Evolutionary conservation across 2,329 filamentous ascomycete genomes (phyloP), one percentile per base, ranked within the genome.

Genomic region (Xylaria sp.): DNA sequence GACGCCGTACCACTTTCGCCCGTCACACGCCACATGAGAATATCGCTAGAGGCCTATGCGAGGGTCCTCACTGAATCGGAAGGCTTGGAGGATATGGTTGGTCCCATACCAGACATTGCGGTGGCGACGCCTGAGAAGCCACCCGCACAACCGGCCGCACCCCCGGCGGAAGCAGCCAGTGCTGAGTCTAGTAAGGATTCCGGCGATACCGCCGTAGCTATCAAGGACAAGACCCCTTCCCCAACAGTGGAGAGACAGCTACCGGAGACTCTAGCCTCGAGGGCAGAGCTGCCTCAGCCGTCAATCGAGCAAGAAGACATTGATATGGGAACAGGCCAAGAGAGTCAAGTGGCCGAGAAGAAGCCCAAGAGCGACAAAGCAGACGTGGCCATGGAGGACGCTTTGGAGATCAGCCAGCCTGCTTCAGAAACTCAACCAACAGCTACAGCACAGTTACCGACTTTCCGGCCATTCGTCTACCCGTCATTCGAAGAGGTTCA

Each of bases 21-120:
- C 1, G 71, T 81, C 11, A 67, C 72, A 21, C 76, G 77, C 2
- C 81, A 79, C 56, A 77, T 77, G 2, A 68, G 74, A 7, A 63
- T 80, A 17, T 76, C 79, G 0, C 73, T 83, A 43, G 76, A 80
- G 38, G 76, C 79, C 4, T 72, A 80, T 67, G 72, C 76, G 4
- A 74, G 74, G 48, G 72, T 84, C 46, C 64, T 80, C 7, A 74
- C 72, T 2, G 76, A 81, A 46, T 62, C 70, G 2, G 76, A 80
- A 45, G 72, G 70, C 3, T 57, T 83, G 26, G 55, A 68, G 13
- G 71, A 74, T 17, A 73, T 81, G 67, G 62, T 82, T 7, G 76
- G 76, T 2, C 66, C 68, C 2, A 55, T 78, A 4, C 76, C 77
- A 0, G 69, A 74, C 3, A 57, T 13, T 13, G 16, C 57, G n/a